These are phyloP conservation scores for Helicocarpus griseus DNA, from an alignment of 2,329 filamentous ascomycete species.

Conservation along the genomic window DNA sequence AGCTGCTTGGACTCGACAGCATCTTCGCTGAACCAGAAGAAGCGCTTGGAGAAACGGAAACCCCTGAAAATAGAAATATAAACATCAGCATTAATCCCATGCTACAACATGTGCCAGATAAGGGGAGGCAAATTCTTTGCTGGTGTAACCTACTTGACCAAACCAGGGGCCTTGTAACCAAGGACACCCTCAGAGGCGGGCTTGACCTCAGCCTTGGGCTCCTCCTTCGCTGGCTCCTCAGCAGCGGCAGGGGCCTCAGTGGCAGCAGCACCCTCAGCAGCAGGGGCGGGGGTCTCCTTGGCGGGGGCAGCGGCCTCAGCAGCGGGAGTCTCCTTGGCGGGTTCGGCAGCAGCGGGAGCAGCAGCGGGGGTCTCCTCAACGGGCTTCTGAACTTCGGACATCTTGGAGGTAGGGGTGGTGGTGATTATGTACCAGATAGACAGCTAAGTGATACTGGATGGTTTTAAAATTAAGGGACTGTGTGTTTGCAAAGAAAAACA, in stretches of 20 bases:
- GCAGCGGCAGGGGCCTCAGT: slow-evolving; percentile 27
- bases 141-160: slow-evolving; percentile 66
- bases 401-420: slow-evolving; percentile 34
- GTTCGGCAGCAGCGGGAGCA: slow-evolving; percentile 27
- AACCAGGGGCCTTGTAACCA: slow-evolving; percentile 79
- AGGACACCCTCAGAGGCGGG: slow-evolving; percentile 75
- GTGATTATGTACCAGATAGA: slow-evolving; percentile 11
- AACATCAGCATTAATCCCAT: background rate
- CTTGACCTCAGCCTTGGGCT: slow-evolving; percentile 36
- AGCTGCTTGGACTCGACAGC: slow-evolving; percentile 66
- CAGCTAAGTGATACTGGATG: slow-evolving; percentile 3
- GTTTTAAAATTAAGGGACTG: slow-evolving; percentile 5
- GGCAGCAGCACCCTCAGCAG: slow-evolving; percentile 15
- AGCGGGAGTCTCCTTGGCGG: slow-evolving; percentile 25
- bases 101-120: background rate
- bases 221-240: slow-evolving; percentile 26
- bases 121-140: background rate
- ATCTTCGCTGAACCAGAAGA: slow-evolving; percentile 77
- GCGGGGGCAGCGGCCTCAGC: slow-evolving; percentile 31
- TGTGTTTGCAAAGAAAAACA: background rate
- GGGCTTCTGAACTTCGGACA: slow-evolving; percentile 67
- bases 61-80: slow-evolving; percentile 46
- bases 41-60: slow-evolving; percentile 83
- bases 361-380: slow-evolving; percentile 48
- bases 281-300: slow-evolving; percentile 11